Evolutionary conservation across 2,329 filamentous ascomycete species (phyloP).

Genomic region (Aschersonia sp.): DNA sequence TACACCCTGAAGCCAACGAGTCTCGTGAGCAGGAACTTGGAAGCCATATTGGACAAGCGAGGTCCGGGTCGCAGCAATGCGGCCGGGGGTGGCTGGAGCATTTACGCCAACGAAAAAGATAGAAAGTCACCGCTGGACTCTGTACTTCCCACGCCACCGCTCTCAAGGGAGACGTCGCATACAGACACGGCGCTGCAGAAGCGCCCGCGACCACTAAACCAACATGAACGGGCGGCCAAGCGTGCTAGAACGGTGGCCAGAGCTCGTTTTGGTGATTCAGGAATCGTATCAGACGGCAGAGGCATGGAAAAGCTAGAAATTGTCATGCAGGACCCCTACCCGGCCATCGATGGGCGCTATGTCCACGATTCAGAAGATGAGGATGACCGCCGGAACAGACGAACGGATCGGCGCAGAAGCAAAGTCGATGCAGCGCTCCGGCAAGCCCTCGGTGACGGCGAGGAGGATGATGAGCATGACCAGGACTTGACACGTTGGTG

Average conservation of each 20-base stretch:
- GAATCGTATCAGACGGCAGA: slow-evolving; percentile 37
- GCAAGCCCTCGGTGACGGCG: slow-evolving; percentile 12
- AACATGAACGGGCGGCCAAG: slow-evolving; percentile 30
- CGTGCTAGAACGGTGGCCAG: slow-evolving; percentile 46
- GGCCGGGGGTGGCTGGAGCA: slow-evolving; percentile 64
- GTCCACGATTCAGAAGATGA: slow-evolving; percentile 13
- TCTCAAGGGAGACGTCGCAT: slow-evolving; percentile 19
- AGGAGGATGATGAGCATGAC: slow-evolving; percentile 12
- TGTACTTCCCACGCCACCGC: slow-evolving; percentile 30
- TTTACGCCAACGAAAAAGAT: slow-evolving; percentile 53
- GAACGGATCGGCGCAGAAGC: slow-evolving; percentile 13
- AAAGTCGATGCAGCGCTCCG: slow-evolving; percentile 20
- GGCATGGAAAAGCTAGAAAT: slow-evolving; percentile 50
- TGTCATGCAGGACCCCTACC: slow-evolving; percentile 43
- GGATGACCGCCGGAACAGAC: slow-evolving; percentile 6
- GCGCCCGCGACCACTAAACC: slow-evolving; percentile 10
- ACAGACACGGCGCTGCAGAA: slow-evolving; percentile 14
- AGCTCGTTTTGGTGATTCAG: slow-evolving; percentile 56
- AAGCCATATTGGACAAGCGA: slow-evolving; percentile 52
- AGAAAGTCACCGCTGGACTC: slow-evolving; percentile 41
- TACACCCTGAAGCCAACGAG: slow-evolving; percentile 56
- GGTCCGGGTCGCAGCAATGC: slow-evolving; percentile 57
- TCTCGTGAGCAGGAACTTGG: slow-evolving; percentile 57
- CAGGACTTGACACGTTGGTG: slow-evolving; percentile 15
- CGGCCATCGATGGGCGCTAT: slow-evolving; percentile 10